These are phyloP conservation scores for Lanzia echinophila DNA, from an alignment of 2,329 filamentous ascomycete genomes.

Conservation along the genomic window DNA sequence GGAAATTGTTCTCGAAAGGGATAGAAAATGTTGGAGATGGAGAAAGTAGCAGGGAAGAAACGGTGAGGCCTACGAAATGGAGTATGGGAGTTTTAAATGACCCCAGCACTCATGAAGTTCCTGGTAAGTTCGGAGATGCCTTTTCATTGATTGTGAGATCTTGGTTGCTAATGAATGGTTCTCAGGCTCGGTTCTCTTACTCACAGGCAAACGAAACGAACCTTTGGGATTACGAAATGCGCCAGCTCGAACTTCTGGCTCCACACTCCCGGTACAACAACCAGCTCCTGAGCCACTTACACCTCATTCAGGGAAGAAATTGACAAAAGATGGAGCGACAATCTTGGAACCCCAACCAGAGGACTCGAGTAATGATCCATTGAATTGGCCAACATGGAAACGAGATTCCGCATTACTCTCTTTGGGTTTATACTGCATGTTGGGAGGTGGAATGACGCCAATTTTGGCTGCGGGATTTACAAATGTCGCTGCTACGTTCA, in stretches of 20 bases:
- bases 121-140: constrained; percentile 48
- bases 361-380: constrained; percentile 79
- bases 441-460: constrained; percentile 89
- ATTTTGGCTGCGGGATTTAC: constrained; percentile 85
- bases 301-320: constrained; percentile 53
- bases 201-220: constrained; percentile 49
- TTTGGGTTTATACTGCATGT: constrained; percentile 85
- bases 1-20: constrained; percentile 14
- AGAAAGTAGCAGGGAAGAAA: constrained; percentile 10
- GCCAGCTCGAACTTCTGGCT: constrained; percentile 49
- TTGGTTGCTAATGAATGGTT: background rate
- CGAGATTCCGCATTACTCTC: constrained; percentile 74
- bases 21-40: constrained; percentile 3
- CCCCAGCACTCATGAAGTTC: constrained; percentile 74
- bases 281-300: background rate
- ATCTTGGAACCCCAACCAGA: constrained; percentile 90
- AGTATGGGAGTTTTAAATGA: constrained; percentile 80
- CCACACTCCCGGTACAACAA: constrained; percentile 35
- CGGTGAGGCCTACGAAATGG: constrained; percentile 39
- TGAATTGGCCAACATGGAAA: constrained; percentile 84
- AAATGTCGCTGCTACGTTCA: constrained; percentile 62
- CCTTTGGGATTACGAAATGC: constrained; percentile 53
- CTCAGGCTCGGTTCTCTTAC: constrained; percentile 51
- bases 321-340: constrained; percentile 72
- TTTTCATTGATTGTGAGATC: background rate